Evolutionary conservation across 768 basidiomycete genomes (phyloP).

Genomic region (Amanita pallidorosea): DNA sequence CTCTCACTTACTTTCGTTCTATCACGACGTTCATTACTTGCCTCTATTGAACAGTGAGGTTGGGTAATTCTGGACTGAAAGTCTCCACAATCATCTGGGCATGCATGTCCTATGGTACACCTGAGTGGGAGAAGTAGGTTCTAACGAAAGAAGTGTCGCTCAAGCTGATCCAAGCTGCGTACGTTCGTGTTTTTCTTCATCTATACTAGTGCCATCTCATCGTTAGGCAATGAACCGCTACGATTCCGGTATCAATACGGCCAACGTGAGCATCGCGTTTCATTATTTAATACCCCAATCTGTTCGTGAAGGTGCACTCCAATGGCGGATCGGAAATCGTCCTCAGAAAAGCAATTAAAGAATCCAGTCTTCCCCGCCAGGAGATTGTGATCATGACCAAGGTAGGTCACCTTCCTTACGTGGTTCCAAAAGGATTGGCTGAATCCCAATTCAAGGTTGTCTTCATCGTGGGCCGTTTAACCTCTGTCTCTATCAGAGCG

Average conservation of each 20-base stretch:
- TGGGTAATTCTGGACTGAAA: background rate
- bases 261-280: background rate
- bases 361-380: background rate
- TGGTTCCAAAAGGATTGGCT: no score
- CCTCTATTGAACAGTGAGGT: slow-evolving; percentile 19
- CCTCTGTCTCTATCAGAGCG: background rate
- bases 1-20: background rate
- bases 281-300: background rate
- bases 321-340: background rate
- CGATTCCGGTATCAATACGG: background rate
- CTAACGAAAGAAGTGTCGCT: background rate
- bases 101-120: background rate
- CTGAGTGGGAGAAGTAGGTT: background rate
- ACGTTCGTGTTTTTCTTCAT: no score
- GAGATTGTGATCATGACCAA: background rate
- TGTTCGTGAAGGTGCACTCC: background rate
- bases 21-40: background rate
- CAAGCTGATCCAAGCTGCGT: background rate
- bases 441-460: no score
- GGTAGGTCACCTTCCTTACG: background rate
- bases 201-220: background rate
- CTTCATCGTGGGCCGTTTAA: no score
- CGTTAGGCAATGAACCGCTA: background rate
- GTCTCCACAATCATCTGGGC: background rate
- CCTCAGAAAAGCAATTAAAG: background rate